These are phyloP conservation scores for Venturia carpophila DNA, from an alignment of 2,329 filamentous ascomycete species.

Conservation along the genomic window DNA sequence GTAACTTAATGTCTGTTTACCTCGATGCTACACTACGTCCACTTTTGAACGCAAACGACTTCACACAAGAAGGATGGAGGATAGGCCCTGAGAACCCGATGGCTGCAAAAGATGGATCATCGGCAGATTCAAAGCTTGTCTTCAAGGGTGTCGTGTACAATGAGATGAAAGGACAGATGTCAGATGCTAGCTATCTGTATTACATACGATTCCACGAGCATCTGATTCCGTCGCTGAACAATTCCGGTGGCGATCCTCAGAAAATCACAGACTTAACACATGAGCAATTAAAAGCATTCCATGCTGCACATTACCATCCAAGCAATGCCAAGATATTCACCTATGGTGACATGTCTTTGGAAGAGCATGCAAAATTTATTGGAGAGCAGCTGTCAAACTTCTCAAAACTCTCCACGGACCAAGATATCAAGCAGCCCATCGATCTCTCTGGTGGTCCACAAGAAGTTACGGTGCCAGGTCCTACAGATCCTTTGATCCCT, in stretches of 20 bases:
- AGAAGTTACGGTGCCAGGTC: constrained; percentile 66
- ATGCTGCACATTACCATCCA: constrained; percentile 89
- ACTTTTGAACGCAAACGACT: constrained; percentile 81
- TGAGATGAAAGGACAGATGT: constrained; percentile 99
- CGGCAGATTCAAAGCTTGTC: constrained; percentile 53
- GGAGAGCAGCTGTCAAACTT: constrained; percentile 68
- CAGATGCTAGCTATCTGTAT: constrained; percentile 90
- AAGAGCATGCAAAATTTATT: constrained; percentile 71
- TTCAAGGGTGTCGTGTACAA: constrained; percentile 99
- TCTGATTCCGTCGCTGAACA: constrained; percentile 89
- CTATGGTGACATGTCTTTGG: constrained; percentile 85
- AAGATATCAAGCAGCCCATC: constrained; percentile 68
- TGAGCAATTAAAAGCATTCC: constrained; percentile 79
- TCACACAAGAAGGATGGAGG: constrained; percentile 93
- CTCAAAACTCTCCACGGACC: constrained; percentile 59
- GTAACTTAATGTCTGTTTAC: constrained; percentile 93
- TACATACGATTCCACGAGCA: constrained; percentile 94
- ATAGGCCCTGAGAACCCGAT: constrained; percentile 83
- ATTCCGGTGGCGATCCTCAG: constrained; percentile 91
- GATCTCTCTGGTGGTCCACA: constrained; percentile 59
- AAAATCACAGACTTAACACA: constrained; percentile 95
- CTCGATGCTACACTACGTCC: constrained; percentile 90
- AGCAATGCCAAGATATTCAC: constrained; percentile 96
- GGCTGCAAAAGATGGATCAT: constrained; percentile 30
- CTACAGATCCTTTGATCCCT: constrained; percentile 78